Conservation (phyloP, 176 grass and related monocot species). For the Echinochloa phyllopogon region DNA sequence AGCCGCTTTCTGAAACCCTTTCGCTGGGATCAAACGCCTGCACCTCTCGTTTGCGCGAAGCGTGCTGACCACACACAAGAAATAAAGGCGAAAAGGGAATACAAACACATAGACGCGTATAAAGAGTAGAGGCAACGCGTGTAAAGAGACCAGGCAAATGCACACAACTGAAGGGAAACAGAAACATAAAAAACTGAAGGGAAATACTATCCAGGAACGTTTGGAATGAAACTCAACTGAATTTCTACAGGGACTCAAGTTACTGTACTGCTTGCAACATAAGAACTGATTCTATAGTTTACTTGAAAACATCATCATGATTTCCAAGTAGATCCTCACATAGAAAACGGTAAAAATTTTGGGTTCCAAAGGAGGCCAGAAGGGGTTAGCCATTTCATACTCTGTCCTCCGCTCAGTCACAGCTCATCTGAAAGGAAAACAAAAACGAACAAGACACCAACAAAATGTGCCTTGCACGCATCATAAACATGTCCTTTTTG, state of each 20-base stretch:
- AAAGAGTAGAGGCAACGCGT: neutral
- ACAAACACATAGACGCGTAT: neutral
- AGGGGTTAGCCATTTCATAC: neutral
- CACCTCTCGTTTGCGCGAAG: neutral
- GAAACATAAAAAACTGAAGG: neutral
- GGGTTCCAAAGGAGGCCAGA: neutral
- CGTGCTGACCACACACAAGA: constrained; percentile 5
- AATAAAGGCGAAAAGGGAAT: constrained; percentile 2
- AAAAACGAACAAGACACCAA: no score
- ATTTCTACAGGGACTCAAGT: neutral
- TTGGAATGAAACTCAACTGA: neutral
- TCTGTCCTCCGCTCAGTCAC: neutral
- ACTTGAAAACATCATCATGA: no score
- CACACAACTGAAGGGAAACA: no score
- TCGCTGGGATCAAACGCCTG: neutral
- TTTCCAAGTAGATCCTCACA: neutral
- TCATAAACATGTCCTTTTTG: neutral
- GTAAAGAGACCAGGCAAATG: neutral
- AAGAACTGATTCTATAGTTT: neutral
- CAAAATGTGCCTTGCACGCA: neutral
- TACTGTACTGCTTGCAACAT: neutral
- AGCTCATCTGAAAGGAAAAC: no score
- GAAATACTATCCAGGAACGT: neutral
- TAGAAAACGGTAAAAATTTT: neutral
- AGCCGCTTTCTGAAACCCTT: neutral